These are phyloP conservation scores for Ligustrum vulgare DNA, from an alignment of 257 asterid genomes.

Conservation along the genomic window DNA sequence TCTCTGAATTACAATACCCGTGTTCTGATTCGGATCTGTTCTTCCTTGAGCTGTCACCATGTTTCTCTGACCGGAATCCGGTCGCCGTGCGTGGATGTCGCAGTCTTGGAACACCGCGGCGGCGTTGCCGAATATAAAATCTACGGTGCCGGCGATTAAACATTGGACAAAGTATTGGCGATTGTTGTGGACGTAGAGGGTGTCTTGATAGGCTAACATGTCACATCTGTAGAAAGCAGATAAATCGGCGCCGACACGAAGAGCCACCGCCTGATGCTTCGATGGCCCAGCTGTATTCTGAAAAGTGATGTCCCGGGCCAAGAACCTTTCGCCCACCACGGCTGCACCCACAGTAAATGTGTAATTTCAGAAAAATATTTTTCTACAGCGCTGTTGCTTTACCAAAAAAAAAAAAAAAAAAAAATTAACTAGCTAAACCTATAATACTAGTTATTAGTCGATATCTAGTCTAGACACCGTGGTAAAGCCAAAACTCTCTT, in stretches of 20 bases:
- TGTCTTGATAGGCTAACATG: neutral
- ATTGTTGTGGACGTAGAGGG: neutral
- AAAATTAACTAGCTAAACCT: no score
- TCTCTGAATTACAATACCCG: neutral
- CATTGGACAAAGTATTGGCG: neutral
- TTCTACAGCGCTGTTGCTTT: no score
- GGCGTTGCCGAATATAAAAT: neutral
- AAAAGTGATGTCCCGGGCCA: neutral
- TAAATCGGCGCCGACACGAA: neutral
- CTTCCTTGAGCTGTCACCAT: conserved; percentile 9
- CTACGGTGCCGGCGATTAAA: neutral
- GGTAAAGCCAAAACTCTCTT: no score
- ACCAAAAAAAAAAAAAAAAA: no score
- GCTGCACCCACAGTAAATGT: neutral
- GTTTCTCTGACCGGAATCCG: neutral
- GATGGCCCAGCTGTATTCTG: neutral
- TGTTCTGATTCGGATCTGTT: neutral
- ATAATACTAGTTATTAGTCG: no score
- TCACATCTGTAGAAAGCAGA: neutral
- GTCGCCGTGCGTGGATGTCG: neutral
- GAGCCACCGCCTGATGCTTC: neutral
- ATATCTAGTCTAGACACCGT: no score
- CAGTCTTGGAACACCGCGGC: neutral
- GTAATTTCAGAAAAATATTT: no score
- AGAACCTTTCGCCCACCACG: neutral